phyloP scores from a whole-genome alignment of 2,329 filamentous ascomycete genomes.

The Cladorrhinum sp. region DNA sequence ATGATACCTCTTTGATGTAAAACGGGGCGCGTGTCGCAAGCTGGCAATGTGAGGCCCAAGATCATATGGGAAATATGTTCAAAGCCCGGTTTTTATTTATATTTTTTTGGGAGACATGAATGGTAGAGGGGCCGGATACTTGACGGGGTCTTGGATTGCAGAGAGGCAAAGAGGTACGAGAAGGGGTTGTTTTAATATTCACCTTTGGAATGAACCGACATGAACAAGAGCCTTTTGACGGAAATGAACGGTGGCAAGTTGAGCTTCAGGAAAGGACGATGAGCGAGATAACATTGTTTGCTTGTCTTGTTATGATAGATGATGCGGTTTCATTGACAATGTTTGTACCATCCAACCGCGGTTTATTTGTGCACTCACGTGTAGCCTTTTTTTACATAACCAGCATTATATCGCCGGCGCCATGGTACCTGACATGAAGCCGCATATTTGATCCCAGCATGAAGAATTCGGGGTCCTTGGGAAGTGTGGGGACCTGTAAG shows the following conservation, averaged over 20 bases:
- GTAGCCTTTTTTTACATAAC: too few relatives aligned
- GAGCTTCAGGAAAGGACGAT: neutral
- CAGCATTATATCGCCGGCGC: too few relatives aligned
- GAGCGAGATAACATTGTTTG: neutral
- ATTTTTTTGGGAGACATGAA: neutral
- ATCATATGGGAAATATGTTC: conserved; percentile 4
- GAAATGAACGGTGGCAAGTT: too few relatives aligned
- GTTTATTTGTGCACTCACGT: too few relatives aligned
- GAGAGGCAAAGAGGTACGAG: neutral
- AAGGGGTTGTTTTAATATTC: neutral
- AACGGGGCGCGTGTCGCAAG: conserved; percentile 21
- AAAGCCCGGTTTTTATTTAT: neutral
- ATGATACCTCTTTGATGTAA: conserved; percentile 30
- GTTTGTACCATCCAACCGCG: too few relatives aligned
- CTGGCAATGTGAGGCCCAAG: conserved; percentile 17
- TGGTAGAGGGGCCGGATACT: neutral
- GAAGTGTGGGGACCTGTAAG: neutral
- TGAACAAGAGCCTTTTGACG: neutral
- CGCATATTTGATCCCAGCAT: neutral
- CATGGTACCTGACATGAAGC: neutral
- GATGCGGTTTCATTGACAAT: neutral
- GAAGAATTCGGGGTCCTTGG: neutral
- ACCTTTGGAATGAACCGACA: neutral
- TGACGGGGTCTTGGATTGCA: neutral
- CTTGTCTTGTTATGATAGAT: conserved; percentile 2